phyloP scores from a whole-genome alignment of 805 yeast genomes.

The Kockiozyma suomiensis region DNA sequence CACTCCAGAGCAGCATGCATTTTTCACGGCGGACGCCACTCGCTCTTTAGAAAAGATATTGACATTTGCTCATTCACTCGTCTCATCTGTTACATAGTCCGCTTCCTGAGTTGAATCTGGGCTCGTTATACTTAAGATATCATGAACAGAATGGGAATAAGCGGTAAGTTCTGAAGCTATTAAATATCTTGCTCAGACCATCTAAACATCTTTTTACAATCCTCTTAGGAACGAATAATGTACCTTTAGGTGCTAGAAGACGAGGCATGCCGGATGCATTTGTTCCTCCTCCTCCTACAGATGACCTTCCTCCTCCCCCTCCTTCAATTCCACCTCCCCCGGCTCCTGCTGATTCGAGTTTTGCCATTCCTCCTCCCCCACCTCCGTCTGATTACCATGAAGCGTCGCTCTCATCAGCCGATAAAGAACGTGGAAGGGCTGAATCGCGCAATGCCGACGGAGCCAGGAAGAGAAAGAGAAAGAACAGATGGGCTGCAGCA shows the following conservation, averaged over 20 bases:
- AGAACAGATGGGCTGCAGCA: conserved; percentile 40
- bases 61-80: too few relatives aligned
- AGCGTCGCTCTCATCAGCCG: conserved; percentile 7
- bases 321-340: conserved; percentile 31
- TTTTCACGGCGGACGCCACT: too few relatives aligned
- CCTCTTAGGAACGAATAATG: conserved; percentile 30
- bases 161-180: background rate
- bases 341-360: conserved; percentile 6
- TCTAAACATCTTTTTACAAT: background rate
- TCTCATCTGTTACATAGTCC: too few relatives aligned
- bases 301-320: conserved; percentile 15
- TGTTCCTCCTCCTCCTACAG: conserved; percentile 17
- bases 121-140: too few relatives aligned
- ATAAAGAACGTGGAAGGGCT: conserved; percentile 20
- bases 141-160: background rate
- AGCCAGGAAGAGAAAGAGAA: conserved; percentile 30
- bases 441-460: conserved; percentile 5
- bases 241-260: conserved; percentile 32
- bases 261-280: conserved; percentile 28
- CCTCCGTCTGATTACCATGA: conserved; percentile 13
- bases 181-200: background rate
- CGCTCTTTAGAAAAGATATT: too few relatives aligned
- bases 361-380: conserved; percentile 19
- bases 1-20: too few relatives aligned
- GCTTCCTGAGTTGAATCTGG: too few relatives aligned